Evolutionary conservation across 2,329 filamentous ascomycete species (phyloP).

Genomic region (Cladophialophora bantiana): DNA sequence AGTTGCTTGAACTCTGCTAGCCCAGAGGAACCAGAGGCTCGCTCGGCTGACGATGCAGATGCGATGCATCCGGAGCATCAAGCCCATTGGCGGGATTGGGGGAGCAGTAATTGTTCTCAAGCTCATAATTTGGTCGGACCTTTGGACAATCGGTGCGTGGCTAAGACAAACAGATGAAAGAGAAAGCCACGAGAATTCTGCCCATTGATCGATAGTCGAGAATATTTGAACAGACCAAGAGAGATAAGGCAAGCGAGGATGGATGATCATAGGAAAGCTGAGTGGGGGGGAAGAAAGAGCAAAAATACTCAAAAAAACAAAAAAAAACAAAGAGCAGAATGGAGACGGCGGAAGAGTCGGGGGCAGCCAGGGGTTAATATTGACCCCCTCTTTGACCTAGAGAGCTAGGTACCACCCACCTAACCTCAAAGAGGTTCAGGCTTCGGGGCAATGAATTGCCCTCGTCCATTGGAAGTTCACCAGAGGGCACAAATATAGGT

Average conservation of each 20-base stretch:
- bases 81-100: neutral
- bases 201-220: neutral
- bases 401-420: neutral
- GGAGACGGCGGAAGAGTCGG: neutral
- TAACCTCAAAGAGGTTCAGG: neutral
- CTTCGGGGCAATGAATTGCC: constrained; percentile 1
- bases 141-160: neutral
- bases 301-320: neutral
- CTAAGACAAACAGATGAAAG: neutral
- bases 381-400: neutral
- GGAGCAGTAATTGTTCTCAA: neutral
- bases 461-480: no score
- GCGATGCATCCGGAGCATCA: neutral
- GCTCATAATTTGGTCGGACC: neutral
- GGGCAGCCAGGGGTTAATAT: neutral
- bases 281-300: neutral
- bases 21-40: neutral
- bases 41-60: neutral
- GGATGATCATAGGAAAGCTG: neutral
- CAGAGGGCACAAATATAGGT: no score
- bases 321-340: neutral
- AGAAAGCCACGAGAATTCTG: neutral
- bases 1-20: neutral
- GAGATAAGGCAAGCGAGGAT: constrained; percentile 3
- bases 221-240: neutral